phyloP scores from a whole-genome alignment of 495 filamentous ascomycete genomes.

The Chaetomium fimeti region DNA sequence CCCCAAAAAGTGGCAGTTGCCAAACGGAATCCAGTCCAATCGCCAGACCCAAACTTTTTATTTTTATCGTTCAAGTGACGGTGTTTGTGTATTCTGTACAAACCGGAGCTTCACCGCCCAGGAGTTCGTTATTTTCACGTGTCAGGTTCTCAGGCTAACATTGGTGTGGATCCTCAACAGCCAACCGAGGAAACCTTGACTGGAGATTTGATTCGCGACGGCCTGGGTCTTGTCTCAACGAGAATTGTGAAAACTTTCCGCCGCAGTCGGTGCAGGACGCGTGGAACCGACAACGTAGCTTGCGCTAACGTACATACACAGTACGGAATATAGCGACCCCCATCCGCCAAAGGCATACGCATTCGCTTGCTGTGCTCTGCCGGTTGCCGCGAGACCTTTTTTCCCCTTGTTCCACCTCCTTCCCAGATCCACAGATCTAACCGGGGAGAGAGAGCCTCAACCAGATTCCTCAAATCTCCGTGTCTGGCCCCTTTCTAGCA shows the following conservation, averaged over 20 bases:
- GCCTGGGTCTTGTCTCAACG: slow-evolving; percentile 23
- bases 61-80: too few relatives aligned
- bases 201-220: slow-evolving; percentile 28
- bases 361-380: not conserved
- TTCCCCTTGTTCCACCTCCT: not conserved
- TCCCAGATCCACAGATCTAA: not conserved
- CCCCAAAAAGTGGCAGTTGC: too few relatives aligned
- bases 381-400: slow-evolving; percentile 3
- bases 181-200: slow-evolving; percentile 8
- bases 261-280: not conserved
- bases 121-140: slow-evolving; percentile 18
- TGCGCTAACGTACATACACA: not conserved
- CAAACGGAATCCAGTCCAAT: too few relatives aligned
- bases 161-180: slow-evolving; percentile 5
- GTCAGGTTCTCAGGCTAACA: slow-evolving; percentile 11
- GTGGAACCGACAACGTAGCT: slow-evolving; percentile 7
- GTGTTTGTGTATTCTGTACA: too few relatives aligned
- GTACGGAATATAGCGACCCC: not conserved
- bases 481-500: not conserved
- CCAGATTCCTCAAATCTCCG: not conserved
- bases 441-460: not conserved
- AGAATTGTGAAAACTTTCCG: slow-evolving; percentile 12
- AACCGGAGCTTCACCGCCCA: slow-evolving; percentile 11
- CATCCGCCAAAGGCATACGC: not conserved
- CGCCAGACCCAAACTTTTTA: too few relatives aligned